phyloP scores from a whole-genome alignment of 2,329 filamentous ascomycete species.

The Fusarium verrucosum region DNA sequence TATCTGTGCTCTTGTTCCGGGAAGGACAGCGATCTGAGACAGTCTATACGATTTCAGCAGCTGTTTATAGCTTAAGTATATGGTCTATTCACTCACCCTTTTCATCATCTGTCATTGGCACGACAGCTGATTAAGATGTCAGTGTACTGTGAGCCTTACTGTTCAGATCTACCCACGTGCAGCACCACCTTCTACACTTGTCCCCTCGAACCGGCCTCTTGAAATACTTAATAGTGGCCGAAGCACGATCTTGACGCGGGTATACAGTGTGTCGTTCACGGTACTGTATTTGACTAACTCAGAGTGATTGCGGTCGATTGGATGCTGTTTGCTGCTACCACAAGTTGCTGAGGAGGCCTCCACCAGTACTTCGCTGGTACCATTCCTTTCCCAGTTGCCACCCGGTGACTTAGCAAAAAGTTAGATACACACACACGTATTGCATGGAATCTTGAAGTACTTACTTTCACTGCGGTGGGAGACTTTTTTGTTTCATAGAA shows the following conservation, averaged over 20 bases:
- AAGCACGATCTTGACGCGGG: fast-evolving
- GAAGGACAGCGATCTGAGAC: not conserved
- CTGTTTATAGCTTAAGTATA: fast-evolving
- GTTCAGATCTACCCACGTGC: not conserved
- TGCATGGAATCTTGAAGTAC: too few relatives aligned
- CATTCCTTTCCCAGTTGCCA: not conserved
- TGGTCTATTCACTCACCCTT: not conserved
- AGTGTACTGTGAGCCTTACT: not conserved
- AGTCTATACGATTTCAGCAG: not conserved
- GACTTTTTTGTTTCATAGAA: slow-evolving; percentile 4
- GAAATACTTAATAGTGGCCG: fast-evolving
- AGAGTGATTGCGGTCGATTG: not conserved
- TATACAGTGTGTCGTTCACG: not conserved
- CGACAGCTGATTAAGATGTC: not conserved
- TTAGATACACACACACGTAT: not conserved
- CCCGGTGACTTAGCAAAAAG: fast-evolving
- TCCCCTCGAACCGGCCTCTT: fast-evolving
- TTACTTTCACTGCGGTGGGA: not conserved
- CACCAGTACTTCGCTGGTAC: not conserved
- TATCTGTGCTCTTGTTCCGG: slow-evolving; percentile 1
- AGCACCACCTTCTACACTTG: fast-evolving
- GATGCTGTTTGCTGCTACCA: not conserved
- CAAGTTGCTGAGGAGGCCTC: not conserved
- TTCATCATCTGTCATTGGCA: not conserved
- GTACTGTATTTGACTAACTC: slow-evolving; percentile 1